Evolutionary conservation across 441 rosid species (phyloP), one percentile per base, ranked within the genome.

Genomic region (Capsella rubella): DNA sequence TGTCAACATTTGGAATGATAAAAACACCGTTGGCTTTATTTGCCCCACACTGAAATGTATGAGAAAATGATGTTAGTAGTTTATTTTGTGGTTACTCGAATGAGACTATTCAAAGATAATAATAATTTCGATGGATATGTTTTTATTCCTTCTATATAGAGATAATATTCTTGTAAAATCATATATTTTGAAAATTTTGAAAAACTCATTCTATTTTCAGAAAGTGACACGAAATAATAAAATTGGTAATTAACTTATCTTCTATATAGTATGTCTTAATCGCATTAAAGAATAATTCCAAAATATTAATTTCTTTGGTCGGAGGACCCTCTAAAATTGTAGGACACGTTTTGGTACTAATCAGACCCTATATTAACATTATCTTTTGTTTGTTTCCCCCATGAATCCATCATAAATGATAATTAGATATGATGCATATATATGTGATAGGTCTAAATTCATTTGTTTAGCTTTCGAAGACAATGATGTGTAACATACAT

Each of bases 21-120:
- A 55, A 73, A 69, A 68, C 65, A 60, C 11, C 45, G 53, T 53
- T 62, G 66, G 40, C 60, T 75, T 46, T 60, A 9, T 77, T 72
- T 79, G 79, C 79, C 78, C 35, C 78, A 82, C 81, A 57, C 58
- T 50, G 42, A 72, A 71, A 59, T 73, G 51, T 70, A 13, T 62
- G 72, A 64, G 82, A 71, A 65, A 75, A 69, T 21, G 81, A 72
- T 72, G 77, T 47, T 78, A 59, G 71, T 64, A 27, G 73, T 59
- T 71, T 39, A 66, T 73, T 79, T 67, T 54, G 54, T 64, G 70
- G 80, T 57, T 75, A 64, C 14, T 25, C 56, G 72, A 77, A 64
- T 56, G 63, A 56, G 56, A 71, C 76, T 57, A 45, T 40, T 77
- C 72, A 71, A 65, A 21, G 25, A 21, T 21, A 21, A 21, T 21